Conservation (phyloP, 768 basidiomycete species). For the Suillus brevipes region DNA sequence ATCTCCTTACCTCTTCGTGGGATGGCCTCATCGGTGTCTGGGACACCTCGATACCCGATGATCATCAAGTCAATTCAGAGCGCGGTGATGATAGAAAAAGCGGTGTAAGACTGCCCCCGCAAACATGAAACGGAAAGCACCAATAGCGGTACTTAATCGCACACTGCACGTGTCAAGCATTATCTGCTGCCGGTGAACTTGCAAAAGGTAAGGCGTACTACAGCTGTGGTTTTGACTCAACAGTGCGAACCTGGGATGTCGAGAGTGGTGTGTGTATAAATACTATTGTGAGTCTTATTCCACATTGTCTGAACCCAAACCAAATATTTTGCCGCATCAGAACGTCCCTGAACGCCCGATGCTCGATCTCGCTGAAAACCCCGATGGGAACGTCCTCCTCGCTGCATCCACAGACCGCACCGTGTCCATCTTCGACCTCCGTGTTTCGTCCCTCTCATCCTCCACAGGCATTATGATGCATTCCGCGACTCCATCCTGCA, state of each 20-base stretch:
- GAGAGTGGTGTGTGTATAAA: slow-evolving; percentile 69
- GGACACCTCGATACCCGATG: slow-evolving; percentile 60
- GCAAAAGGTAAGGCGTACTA: slow-evolving; percentile 52
- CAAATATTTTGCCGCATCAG: slow-evolving; percentile 35
- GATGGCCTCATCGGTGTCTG: slow-evolving; percentile 84
- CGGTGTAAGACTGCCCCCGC: slow-evolving; percentile 52
- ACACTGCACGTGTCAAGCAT: slow-evolving; percentile 76
- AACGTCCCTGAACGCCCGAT: slow-evolving; percentile 74
- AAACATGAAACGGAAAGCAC: slow-evolving; percentile 59
- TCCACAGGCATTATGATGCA: slow-evolving; percentile 52
- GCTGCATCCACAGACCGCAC: slow-evolving; percentile 76
- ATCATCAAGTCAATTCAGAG: slow-evolving; percentile 55
- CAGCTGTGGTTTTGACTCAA: slow-evolving; percentile 89
- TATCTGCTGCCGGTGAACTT: slow-evolving; percentile 46
- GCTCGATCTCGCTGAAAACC: slow-evolving; percentile 55
- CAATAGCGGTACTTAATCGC: slow-evolving; percentile 74
- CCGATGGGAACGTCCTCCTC: slow-evolving; percentile 39
- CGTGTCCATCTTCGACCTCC: slow-evolving; percentile 69
- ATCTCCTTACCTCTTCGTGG: slow-evolving; percentile 84
- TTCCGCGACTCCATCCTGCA: slow-evolving; percentile 65
- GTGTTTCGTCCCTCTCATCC: slow-evolving; percentile 37
- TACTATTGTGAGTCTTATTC: slow-evolving; percentile 58
- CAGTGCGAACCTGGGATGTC: slow-evolving; percentile 85
- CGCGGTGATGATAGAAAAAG: slow-evolving; percentile 49
- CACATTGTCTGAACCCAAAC: background rate